Evolutionary conservation across 1,284 basidiomycete species (phyloP).

Genomic region (Phlebopus sp.): DNA sequence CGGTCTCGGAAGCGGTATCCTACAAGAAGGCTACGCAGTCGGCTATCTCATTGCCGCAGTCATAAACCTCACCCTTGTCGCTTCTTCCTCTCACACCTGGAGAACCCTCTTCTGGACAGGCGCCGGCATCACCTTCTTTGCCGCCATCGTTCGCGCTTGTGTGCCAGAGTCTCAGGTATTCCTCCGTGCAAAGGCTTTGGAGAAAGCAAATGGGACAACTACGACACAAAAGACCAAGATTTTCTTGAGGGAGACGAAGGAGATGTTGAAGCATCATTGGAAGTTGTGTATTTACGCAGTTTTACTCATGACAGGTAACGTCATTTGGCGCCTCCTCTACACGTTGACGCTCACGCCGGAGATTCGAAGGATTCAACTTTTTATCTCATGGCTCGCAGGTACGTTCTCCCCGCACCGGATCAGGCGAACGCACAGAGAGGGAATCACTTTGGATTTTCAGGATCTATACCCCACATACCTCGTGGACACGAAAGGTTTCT

Average conservation of each 20-base stretch:
- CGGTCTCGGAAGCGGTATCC: slow-evolving; percentile 81
- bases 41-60: slow-evolving; percentile 65
- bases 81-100: slow-evolving; percentile 51
- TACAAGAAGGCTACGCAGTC: slow-evolving; percentile 80
- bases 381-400: slow-evolving; percentile 82
- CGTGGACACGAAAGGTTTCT: slow-evolving; percentile 57
- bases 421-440: background rate
- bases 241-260: slow-evolving; percentile 70
- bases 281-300: slow-evolving; percentile 81
- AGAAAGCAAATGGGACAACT: slow-evolving; percentile 39
- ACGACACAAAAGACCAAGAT: slow-evolving; percentile 59
- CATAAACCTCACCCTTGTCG: slow-evolving; percentile 76
- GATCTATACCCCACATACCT: slow-evolving; percentile 84
- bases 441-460: slow-evolving; percentile 20
- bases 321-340: slow-evolving; percentile 28
- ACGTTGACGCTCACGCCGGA: slow-evolving; percentile 1
- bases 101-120: slow-evolving; percentile 67
- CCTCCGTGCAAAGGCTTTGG: slow-evolving; percentile 54
- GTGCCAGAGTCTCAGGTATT: slow-evolving; percentile 86
- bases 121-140: slow-evolving; percentile 70
- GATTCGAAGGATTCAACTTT: slow-evolving; percentile 80
- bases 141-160: slow-evolving; percentile 67
- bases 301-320: slow-evolving; percentile 77
- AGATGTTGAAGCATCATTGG: slow-evolving; percentile 87
- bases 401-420: slow-evolving; percentile 7